phyloP scores from a whole-genome alignment of 345 rosid genomes.

The Turritis glabra region DNA sequence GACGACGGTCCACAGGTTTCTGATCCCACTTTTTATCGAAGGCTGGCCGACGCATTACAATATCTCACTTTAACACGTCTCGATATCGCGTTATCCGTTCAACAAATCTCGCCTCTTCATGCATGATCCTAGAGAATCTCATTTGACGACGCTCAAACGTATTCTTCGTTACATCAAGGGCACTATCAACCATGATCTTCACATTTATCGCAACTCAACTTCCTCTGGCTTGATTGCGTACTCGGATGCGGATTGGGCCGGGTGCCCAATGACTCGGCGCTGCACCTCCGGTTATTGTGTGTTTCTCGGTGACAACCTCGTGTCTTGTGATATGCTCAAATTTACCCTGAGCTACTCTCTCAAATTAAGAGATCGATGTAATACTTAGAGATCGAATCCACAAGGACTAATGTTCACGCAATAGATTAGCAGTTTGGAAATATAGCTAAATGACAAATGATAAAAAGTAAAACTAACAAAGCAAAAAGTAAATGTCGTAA shows the following conservation, averaged over 20 bases:
- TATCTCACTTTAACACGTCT: too few relatives aligned
- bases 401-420: too few relatives aligned
- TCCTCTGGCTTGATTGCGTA: neutral
- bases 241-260: neutral
- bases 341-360: too few relatives aligned
- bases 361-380: too few relatives aligned
- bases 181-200: neutral
- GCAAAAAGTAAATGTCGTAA: too few relatives aligned
- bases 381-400: too few relatives aligned
- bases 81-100: neutral
- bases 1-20: accelerated
- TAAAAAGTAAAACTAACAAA: too few relatives aligned
- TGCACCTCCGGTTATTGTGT: too few relatives aligned
- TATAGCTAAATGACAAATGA: too few relatives aligned
- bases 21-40: neutral
- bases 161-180: neutral
- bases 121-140: neutral
- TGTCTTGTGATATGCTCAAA: too few relatives aligned
- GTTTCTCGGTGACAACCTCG: neutral
- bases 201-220: neutral
- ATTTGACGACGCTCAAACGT: neutral
- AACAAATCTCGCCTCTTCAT: neutral
- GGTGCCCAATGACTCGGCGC: neutral
- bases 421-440: too few relatives aligned
- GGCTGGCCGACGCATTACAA: neutral